Base-by-base conservation (phyloP, 2,329 filamentous ascomycete genomes). In the Hypoxylon sp. region DNA sequence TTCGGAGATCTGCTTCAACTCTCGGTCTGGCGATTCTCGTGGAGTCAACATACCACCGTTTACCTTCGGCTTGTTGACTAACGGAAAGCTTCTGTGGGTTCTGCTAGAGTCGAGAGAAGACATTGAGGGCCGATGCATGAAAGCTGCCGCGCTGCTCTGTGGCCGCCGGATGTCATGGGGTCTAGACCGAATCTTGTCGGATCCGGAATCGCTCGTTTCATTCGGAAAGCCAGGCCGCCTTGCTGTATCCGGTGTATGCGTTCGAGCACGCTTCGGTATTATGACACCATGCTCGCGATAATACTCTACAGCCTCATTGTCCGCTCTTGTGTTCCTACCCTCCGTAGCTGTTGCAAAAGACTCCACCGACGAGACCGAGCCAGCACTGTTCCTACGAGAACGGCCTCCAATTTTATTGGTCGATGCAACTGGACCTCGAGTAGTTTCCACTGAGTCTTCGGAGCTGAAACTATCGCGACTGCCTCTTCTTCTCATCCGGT, bases 381-480 rank as follows among this genome's bases (percentile, higher is more conserved):
- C 84, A 37, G 81, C 77, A 72, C 86, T 89, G 27, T 81, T 81
- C 33, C 84, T 82, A 58, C 85, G 75, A 60, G 76, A 74, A 51
- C 68, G 70, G 40, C 61, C 66, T 35, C 75, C 74, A 51, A 69
- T 72, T 61, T 74, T 75, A 61, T 61, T 64, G 44, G 54, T 33
- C 35, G 62, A 57, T 64, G 75, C 51, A 8, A 76, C 70, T 60
- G 87, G 79, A 20, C 85, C 89, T 8, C 86, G 83, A 1, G 89
- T 88, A 0, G 89, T 91, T 76, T 89, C 88, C 1, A 88, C 84
- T 13, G 89, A 91, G 64, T 84, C 86, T 46, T 88, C 86, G 0
- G 89, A 91, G 73, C 82, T 85, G 66, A 83, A 85, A 75, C 89
- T 91, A 55, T 82, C 83, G 46, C 77, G 79, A 72, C 88, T 89